Evolutionary conservation across 345 rosid genomes (phyloP).

Genomic region (Cardamine resedifolia): DNA sequence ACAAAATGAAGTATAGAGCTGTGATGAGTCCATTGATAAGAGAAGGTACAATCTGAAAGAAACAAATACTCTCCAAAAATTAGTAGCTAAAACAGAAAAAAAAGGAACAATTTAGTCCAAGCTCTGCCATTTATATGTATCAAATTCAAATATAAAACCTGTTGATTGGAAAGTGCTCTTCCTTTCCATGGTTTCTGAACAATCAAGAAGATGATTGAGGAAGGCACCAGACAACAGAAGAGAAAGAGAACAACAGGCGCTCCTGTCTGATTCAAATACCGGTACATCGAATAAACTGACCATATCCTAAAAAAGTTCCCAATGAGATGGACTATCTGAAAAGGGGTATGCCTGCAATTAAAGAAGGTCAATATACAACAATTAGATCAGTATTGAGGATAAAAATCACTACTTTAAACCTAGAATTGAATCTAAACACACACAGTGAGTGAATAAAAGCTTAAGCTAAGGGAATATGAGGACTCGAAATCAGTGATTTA

Average conservation of each 20-base stretch:
- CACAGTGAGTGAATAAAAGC: not conserved
- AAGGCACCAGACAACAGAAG: conserved; percentile 81
- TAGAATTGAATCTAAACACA: not conserved
- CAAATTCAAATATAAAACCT: conserved; percentile 60
- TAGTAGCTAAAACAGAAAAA: not conserved
- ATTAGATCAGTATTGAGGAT: not conserved
- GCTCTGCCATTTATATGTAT: conserved; percentile 3
- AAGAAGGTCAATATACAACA: not conserved
- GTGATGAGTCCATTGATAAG: conserved; percentile 90
- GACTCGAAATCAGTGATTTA: conserved; percentile 1
- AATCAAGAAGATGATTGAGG: conserved; percentile 64
- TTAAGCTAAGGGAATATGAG: not conserved
- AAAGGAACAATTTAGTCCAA: conserved; percentile 10
- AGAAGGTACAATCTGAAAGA: conserved; percentile 80
- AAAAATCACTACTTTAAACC: not conserved
- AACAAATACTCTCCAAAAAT: not conserved
- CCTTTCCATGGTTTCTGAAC: conserved; percentile 99
- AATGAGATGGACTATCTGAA: conserved; percentile 75
- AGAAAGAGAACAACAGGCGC: conserved; percentile 86
- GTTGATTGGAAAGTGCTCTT: conserved; percentile 81
- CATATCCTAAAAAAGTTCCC: conserved; percentile 90
- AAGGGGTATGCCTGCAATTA: conserved; percentile 66
- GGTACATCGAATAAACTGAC: conserved; percentile 91
- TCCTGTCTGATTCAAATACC: conserved; percentile 73
- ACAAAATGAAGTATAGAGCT: conserved; percentile 85